Evolutionary conservation across 2,329 filamentous ascomycete genomes (phyloP).

Genomic region (Amylocarpus encephaloides): DNA sequence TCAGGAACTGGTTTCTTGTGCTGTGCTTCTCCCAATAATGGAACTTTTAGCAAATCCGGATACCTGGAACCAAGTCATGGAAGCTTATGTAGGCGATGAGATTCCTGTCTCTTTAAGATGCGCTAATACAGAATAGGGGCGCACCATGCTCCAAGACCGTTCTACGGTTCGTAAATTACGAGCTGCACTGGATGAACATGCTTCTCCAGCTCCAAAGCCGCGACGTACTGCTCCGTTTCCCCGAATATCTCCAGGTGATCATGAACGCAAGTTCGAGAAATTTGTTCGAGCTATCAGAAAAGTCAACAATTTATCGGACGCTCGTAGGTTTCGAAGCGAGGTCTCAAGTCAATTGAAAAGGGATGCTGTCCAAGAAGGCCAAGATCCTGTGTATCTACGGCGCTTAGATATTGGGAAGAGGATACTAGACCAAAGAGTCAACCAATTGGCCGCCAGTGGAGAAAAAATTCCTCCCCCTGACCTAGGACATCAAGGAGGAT

Average conservation of each 20-base stretch:
- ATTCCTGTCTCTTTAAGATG: background rate
- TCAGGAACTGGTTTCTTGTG: slow-evolving; percentile 86
- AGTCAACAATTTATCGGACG: slow-evolving; percentile 86
- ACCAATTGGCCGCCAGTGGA: slow-evolving; percentile 66
- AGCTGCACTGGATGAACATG: slow-evolving; percentile 88
- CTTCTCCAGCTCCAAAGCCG: slow-evolving; percentile 67
- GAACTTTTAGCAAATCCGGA: slow-evolving; percentile 82
- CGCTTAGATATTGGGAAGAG: slow-evolving; percentile 88
- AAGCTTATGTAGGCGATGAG: slow-evolving; percentile 57
- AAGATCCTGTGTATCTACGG: slow-evolving; percentile 81
- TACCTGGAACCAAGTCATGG: slow-evolving; percentile 95
- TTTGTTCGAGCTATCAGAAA: slow-evolving; percentile 87
- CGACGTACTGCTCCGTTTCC: slow-evolving; percentile 66
- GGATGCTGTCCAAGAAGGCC: slow-evolving; percentile 69
- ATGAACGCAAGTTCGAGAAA: slow-evolving; percentile 87
- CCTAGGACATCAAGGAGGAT: slow-evolving; percentile 20
- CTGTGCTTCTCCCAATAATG: slow-evolving; percentile 78
- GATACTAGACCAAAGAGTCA: slow-evolving; percentile 82
- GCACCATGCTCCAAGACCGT: slow-evolving; percentile 84
- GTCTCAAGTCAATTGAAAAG: slow-evolving; percentile 86
- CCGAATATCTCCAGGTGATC: slow-evolving; percentile 72
- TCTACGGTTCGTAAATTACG: slow-evolving; percentile 90
- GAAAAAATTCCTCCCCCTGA: slow-evolving; percentile 31
- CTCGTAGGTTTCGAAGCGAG: slow-evolving; percentile 84
- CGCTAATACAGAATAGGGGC: slow-evolving; percentile 44